A percentile compares a stretch with the other conserved stretches of the same genome.
Evolutionary conservation across 176 grass and related monocot species (phyloP).

Genomic region (Aegilops speltoides): DNA sequence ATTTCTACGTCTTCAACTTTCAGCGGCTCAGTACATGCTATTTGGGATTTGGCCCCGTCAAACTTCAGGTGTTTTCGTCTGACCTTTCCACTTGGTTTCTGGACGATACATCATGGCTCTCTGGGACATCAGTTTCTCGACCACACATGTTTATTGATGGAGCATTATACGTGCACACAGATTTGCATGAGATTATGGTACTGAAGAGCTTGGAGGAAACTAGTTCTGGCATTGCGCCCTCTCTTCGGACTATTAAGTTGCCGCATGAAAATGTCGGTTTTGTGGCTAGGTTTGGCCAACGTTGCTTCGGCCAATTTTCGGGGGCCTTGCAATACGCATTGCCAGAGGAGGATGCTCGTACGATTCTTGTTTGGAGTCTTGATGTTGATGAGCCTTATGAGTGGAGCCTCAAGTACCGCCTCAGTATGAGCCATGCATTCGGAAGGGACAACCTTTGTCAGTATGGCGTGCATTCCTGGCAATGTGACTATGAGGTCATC

Average conservation of each 20-base stretch:
- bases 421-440: conserved; percentile 25
- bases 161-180: neutral
- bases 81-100: neutral
- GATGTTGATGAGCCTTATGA: neutral
- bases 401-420: conserved; percentile 11
- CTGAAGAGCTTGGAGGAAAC: neutral
- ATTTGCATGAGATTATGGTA: neutral
- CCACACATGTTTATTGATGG: neutral
- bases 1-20: conserved; percentile 44
- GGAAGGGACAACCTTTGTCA: conserved; percentile 14
- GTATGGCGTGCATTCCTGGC: neutral
- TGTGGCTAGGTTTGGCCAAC: neutral
- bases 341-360: neutral
- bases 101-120: neutral
- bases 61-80: conserved; percentile 21
- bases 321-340: conserved; percentile 27
- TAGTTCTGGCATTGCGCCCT: neutral
- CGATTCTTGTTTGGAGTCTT: conserved; percentile 25
- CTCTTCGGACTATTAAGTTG: neutral
- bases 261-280: neutral
- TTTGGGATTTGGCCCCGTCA: neutral
- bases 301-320: conserved; percentile 33
- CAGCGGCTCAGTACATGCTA: neutral
- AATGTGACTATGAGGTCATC: conserved; percentile 18
- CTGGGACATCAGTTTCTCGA: neutral